Percentiles rank a stretch among this genome's conserved stretches.
These are phyloP conservation scores for Fusarium oxysporum DNA, from an alignment of 2,329 filamentous ascomycete genomes.

Conservation along the genomic window DNA sequence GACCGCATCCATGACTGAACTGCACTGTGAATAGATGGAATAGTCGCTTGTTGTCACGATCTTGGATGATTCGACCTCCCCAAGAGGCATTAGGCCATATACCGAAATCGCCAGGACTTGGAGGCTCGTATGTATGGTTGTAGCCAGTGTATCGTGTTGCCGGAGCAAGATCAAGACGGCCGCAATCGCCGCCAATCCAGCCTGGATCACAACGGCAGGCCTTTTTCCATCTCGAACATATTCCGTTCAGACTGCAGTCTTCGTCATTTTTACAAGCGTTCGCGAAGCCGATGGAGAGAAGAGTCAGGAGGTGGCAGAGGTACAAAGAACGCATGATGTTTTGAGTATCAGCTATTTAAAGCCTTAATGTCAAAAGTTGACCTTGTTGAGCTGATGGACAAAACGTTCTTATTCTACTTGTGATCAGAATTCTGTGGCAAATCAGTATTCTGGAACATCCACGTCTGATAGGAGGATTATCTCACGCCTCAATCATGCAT, in stretches of 20 bases:
- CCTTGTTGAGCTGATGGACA: background rate
- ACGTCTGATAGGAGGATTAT: background rate
- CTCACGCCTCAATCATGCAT: background rate
- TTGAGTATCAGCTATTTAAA: no score
- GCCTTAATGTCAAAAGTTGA: rapidly evolving
- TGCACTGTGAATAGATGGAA: constrained; percentile 61
- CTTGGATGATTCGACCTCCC: constrained; percentile 60
- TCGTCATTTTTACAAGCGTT: constrained; percentile 38
- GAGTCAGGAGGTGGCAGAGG: background rate
- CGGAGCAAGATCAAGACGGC: constrained; percentile 57
- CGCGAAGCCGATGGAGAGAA: background rate
- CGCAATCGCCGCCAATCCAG: constrained; percentile 58
- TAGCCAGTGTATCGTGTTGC: constrained; percentile 57
- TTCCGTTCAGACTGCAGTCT: constrained; percentile 49
- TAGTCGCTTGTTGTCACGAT: constrained; percentile 50
- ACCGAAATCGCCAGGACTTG: constrained; percentile 22
- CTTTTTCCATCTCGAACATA: constrained; percentile 29
- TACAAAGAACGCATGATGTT: background rate
- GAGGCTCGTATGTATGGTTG: constrained; percentile 57
- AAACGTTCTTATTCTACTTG: background rate
- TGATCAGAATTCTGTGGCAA: background rate
- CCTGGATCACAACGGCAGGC: constrained; percentile 53
- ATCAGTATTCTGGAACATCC: rapidly evolving
- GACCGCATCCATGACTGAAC: constrained; percentile 58
- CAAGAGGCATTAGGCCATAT: constrained; percentile 57